Percentiles rank a stretch among this genome's conserved stretches.
Evolutionary conservation across 208 protist species (phyloP).

Genomic region (Crithidia fasciculata): DNA sequence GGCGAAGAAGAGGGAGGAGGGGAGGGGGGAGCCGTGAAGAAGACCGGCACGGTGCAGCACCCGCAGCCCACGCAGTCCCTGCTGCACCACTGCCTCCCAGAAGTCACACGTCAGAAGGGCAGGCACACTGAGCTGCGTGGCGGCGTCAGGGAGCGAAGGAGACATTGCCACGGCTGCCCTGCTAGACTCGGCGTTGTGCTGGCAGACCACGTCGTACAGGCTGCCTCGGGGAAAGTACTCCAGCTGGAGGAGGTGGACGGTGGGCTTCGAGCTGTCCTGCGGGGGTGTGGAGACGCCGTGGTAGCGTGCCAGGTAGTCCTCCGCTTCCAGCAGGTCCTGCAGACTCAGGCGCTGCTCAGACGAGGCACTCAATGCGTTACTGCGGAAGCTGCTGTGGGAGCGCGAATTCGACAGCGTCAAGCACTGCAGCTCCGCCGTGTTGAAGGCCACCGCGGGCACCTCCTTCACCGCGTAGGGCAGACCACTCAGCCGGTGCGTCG

Average conservation of each 20-base stretch:
- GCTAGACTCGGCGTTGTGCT: no score
- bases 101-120: conserved; percentile 6
- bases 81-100: conserved; percentile 41
- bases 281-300: conserved; percentile 37
- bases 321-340: conserved; percentile 28
- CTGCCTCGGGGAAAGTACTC: conserved; percentile 73
- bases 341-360: background rate
- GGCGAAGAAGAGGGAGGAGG: conserved; percentile 47
- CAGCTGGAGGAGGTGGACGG: conserved; percentile 59
- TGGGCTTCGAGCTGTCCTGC: conserved; percentile 14
- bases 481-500: conserved; percentile 52
- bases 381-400: background rate
- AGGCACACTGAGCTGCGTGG: background rate
- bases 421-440: conserved; percentile 20
- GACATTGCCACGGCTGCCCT: no score
- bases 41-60: conserved; percentile 48
- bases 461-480: conserved; percentile 76
- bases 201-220: conserved; percentile 46
- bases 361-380: no score
- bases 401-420: conserved; percentile 14
- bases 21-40: conserved; percentile 65
- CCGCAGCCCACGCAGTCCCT: conserved; percentile 50
- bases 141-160: no score
- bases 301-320: conserved; percentile 56
- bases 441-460: conserved; percentile 35